Percentiles rank a stretch among this genome's conserved stretches.
These are phyloP conservation scores for Cucurbita ficifolia DNA, from an alignment of 306 rosid species.

Conservation along the genomic window DNA sequence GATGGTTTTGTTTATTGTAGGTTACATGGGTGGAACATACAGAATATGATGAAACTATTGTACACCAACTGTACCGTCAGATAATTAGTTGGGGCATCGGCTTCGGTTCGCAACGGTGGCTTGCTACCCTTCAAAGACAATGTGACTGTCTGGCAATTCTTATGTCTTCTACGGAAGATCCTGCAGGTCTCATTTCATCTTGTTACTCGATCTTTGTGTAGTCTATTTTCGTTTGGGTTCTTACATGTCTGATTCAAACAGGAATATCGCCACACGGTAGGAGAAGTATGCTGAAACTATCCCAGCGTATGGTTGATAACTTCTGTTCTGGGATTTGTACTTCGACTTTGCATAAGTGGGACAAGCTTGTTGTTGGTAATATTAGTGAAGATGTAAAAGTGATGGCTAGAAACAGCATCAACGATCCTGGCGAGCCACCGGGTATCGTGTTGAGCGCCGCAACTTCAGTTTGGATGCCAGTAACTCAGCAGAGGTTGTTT, in stretches of 20 bases:
- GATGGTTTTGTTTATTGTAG: conserved; percentile 29
- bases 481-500: conserved; percentile 40
- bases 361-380: conserved; percentile 22
- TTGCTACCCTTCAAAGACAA: conserved; percentile 66
- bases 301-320: conserved; percentile 57
- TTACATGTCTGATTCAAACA: conserved; percentile 13
- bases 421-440: conserved; percentile 43
- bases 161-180: conserved; percentile 40
- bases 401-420: conserved; percentile 35
- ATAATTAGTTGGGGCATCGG: conserved; percentile 46
- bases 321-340: conserved; percentile 61
- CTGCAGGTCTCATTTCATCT: conserved; percentile 25
- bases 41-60: conserved; percentile 50
- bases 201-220: not conserved
- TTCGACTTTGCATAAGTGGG: conserved; percentile 46
- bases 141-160: conserved; percentile 48
- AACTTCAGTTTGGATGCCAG: conserved; percentile 64
- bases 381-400: conserved; percentile 42
- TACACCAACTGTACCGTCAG: conserved; percentile 48
- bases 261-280: conserved; percentile 29
- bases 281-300: conserved; percentile 50
- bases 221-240: conserved; percentile 2
- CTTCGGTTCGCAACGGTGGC: conserved; percentile 82
- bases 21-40: conserved; percentile 83
- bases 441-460: conserved; percentile 65